phyloP scores from a whole-genome alignment of 352 stramenopile genomes.

The Phytophthora ohioensis region DNA sequence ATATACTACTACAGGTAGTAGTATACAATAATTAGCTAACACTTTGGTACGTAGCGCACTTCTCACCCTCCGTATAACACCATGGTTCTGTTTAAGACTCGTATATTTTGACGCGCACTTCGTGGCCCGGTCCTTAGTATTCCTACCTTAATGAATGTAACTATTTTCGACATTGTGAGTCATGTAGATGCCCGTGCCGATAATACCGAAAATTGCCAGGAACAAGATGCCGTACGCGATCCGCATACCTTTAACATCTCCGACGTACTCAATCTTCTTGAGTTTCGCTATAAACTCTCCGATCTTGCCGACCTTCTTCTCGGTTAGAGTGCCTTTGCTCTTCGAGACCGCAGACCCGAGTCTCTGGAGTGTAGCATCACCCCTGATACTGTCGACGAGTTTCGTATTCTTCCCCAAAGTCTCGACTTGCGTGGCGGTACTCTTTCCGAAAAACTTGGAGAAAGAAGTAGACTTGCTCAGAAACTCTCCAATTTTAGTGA shows the following conservation, averaged over 20 bases:
- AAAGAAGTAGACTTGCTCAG: conserved; percentile 8
- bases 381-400: conserved; percentile 4
- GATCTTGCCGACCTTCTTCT: conserved; percentile 10
- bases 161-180: conserved; percentile 13
- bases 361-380: not conserved
- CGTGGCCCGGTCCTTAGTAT: not conserved
- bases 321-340: not conserved
- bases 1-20: not conserved
- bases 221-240: conserved; percentile 24
- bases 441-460: conserved; percentile 6
- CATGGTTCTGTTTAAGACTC: not conserved
- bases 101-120: conserved; percentile 7
- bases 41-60: too few relatives aligned
- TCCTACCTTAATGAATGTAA: conserved; percentile 23
- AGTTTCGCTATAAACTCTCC: conserved; percentile 12
- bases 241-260: conserved; percentile 23
- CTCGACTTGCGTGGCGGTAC: conserved; percentile 5
- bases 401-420: conserved; percentile 7
- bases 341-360: not conserved
- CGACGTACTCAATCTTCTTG: conserved; percentile 13
- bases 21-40: not conserved
- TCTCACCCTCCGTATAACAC: not conserved
- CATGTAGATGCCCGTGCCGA: not conserved
- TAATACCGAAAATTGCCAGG: conserved; percentile 11
- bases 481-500: not conserved